These are phyloP conservation scores for Neckera pumila DNA, from an alignment of 225 moss, liverwort and hornwort species.

Conservation along the genomic window DNA sequence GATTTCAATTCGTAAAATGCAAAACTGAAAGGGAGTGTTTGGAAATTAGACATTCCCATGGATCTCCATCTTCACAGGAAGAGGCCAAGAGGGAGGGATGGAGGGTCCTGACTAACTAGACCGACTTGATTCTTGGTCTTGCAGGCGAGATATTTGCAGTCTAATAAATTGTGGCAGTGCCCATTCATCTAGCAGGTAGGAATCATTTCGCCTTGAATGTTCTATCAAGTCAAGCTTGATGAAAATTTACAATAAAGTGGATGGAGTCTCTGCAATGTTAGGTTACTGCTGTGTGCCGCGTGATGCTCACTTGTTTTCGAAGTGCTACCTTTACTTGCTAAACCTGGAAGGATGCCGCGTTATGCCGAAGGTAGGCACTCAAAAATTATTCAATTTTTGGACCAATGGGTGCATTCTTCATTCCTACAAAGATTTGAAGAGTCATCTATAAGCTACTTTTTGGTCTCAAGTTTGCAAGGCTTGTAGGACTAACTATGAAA, in stretches of 20 bases:
- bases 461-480: too few relatives aligned
- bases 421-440: not conserved
- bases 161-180: not conserved
- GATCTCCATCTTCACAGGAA: not conserved
- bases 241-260: not conserved
- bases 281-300: not conserved
- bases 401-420: not conserved
- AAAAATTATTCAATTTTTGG: not conserved
- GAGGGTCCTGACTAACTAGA: too few relatives aligned
- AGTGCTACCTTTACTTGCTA: not conserved
- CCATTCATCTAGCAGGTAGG: not conserved
- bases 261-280: not conserved
- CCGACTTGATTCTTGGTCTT: not conserved
- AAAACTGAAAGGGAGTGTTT: not conserved
- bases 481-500: too few relatives aligned
- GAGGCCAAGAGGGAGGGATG: not conserved
- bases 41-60: not conserved
- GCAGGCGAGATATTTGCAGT: not conserved
- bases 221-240: not conserved
- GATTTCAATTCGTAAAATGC: not conserved
- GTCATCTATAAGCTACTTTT: too few relatives aligned
- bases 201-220: not conserved
- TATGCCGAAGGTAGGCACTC: not conserved
- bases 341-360: rapidly evolving
- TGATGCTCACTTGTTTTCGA: not conserved